Evolutionary conservation across 1,284 basidiomycete genomes (phyloP).

Genomic region (Sanghuangporus baumii): DNA sequence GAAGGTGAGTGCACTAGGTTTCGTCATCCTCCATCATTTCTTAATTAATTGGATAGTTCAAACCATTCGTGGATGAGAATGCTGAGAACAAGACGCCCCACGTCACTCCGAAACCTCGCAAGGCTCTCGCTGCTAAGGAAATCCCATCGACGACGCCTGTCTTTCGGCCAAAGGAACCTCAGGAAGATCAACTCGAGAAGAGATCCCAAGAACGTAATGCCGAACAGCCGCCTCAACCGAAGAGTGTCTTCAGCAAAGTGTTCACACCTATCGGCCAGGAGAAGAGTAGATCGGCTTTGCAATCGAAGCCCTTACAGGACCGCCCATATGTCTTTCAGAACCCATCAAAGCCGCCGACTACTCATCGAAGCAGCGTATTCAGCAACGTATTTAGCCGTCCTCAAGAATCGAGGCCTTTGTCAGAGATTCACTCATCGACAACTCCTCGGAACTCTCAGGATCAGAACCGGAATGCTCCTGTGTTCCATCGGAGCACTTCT

Average conservation of each 20-base stretch:
- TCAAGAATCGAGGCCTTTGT: slow-evolving; percentile 19
- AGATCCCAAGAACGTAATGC: background rate
- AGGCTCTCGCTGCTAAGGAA: slow-evolving; percentile 14
- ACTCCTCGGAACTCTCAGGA: background rate
- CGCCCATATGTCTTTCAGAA: slow-evolving; percentile 48
- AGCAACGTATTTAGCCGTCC: slow-evolving; percentile 59
- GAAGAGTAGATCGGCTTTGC: slow-evolving; percentile 20
- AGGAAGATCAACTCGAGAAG: background rate
- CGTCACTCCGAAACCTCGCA: slow-evolving; percentile 10
- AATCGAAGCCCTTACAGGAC: slow-evolving; percentile 13
- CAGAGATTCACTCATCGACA: background rate
- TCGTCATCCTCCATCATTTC: background rate
- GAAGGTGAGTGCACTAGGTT: slow-evolving; percentile 34
- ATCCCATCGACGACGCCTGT: slow-evolving; percentile 2
- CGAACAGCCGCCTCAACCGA: background rate
- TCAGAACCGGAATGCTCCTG: background rate
- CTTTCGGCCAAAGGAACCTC: background rate
- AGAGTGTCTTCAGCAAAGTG: slow-evolving; percentile 14
- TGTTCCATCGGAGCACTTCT: slow-evolving; percentile 14
- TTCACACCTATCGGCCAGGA: slow-evolving; percentile 20
- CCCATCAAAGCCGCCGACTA: slow-evolving; percentile 32
- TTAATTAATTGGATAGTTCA: slow-evolving; percentile 4
- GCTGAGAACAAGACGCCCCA: slow-evolving; percentile 5
- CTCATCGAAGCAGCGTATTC: background rate
- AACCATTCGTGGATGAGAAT: slow-evolving; percentile 15